phyloP scores from a whole-genome alignment of 1,284 basidiomycete species.

The Papiliotrema terrestris region DNA sequence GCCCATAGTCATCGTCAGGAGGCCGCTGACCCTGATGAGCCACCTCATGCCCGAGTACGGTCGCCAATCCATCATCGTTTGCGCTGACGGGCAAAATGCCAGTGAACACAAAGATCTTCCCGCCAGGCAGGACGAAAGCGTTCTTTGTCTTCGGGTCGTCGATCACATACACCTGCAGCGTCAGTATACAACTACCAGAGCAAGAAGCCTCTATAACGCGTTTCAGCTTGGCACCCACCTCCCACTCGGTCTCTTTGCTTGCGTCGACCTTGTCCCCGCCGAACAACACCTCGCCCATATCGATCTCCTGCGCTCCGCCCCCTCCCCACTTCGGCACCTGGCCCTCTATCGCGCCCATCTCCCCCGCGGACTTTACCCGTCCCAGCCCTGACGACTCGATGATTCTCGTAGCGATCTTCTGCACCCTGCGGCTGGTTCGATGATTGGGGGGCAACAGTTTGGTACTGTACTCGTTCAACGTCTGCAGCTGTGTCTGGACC shows the following conservation, averaged over 20 bases:
- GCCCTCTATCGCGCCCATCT: slow-evolving; percentile 36
- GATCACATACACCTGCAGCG: slow-evolving; percentile 70
- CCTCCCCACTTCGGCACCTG: slow-evolving; percentile 30
- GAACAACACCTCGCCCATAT: slow-evolving; percentile 30
- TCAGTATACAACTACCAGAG: slow-evolving; percentile 5
- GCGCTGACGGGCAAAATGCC: slow-evolving; percentile 77
- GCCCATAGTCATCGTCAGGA: neutral
- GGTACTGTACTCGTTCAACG: slow-evolving; percentile 58
- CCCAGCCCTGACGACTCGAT: slow-evolving; percentile 71
- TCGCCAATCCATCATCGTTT: slow-evolving; percentile 79
- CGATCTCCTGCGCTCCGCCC: slow-evolving; percentile 22
- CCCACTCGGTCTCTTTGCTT: slow-evolving; percentile 49
- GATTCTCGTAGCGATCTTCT: slow-evolving; percentile 67
- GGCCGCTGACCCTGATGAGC: slow-evolving; percentile 67
- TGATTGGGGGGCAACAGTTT: slow-evolving; percentile 67
- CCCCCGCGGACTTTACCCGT: slow-evolving; percentile 50
- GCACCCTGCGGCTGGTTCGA: slow-evolving; percentile 63
- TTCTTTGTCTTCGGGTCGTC: slow-evolving; percentile 71
- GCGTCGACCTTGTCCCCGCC: slow-evolving; percentile 26
- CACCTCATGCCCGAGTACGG: slow-evolving; percentile 84
- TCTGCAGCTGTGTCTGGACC: slow-evolving; percentile 53
- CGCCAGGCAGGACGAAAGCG: slow-evolving; percentile 72
- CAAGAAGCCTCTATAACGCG: neutral
- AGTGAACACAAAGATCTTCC: slow-evolving; percentile 80
- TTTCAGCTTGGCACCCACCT: slow-evolving; percentile 26